A percentile compares a stretch with the other conserved stretches of the same genome.
Evolutionary conservation across 169 alveolate species (phyloP).

Genomic region (Theileria annulata): DNA sequence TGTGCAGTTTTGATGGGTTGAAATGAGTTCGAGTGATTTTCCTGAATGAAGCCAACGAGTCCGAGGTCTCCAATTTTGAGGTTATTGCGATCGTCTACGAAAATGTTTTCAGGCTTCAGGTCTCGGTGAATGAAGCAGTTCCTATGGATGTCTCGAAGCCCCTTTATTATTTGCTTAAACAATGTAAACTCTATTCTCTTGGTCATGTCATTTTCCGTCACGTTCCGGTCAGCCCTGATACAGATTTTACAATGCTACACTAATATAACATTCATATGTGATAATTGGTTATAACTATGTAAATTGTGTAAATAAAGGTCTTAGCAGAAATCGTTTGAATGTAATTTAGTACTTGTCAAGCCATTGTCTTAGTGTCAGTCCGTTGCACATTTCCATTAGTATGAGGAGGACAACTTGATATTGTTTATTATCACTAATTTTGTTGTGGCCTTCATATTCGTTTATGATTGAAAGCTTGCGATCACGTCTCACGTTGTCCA

Average conservation of each 20-base stretch:
- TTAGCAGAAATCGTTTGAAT: not conserved
- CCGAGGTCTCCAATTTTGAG: slow-evolving; percentile 90
- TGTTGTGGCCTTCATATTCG: slow-evolving; percentile 12
- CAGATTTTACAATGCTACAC: not conserved
- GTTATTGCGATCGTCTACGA: slow-evolving; percentile 80
- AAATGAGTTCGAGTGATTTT: slow-evolving; percentile 60
- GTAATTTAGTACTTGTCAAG: slow-evolving; percentile 57
- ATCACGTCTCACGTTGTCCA: not conserved
- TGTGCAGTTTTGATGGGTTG: slow-evolving; percentile 29
- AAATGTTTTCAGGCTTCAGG: slow-evolving; percentile 88
- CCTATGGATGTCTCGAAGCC: slow-evolving; percentile 84
- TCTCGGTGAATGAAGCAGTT: slow-evolving; percentile 88
- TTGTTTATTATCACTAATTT: slow-evolving; percentile 12
- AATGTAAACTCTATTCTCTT: slow-evolving; percentile 77
- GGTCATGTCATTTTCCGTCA: slow-evolving; percentile 28
- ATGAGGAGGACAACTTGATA: slow-evolving; percentile 77
- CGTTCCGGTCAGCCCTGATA: not conserved
- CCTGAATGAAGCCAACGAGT: slow-evolving; percentile 83
- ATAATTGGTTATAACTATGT: not conserved
- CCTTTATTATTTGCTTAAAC: slow-evolving; percentile 85
- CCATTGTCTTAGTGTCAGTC: slow-evolving; percentile 87
- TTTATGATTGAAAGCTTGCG: not conserved
- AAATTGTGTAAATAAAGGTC: not conserved
- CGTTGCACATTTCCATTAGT: slow-evolving; percentile 87
- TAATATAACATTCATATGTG: too few relatives aligned